These are phyloP conservation scores for Clausena lansium DNA, from an alignment of 345 rosid genomes.

Conservation along the genomic window DNA sequence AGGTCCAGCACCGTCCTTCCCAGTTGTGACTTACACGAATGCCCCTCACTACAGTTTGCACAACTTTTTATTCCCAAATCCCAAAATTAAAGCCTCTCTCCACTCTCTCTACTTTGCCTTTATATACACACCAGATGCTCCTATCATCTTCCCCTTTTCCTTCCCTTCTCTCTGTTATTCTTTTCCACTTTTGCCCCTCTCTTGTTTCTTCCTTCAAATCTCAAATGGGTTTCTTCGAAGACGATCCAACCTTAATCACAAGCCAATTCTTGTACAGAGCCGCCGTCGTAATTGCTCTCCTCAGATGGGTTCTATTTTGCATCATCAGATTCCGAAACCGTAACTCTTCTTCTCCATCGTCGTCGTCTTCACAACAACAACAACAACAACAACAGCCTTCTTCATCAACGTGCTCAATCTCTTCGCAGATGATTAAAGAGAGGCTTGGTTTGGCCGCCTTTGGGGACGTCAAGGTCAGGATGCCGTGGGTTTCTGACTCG, in stretches of 20 bases:
- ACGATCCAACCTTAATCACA: conserved; percentile 53
- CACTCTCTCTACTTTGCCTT: not conserved
- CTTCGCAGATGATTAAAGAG: conserved; percentile 51
- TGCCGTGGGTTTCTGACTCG: conserved; percentile 38
- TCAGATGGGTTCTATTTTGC: conserved; percentile 75
- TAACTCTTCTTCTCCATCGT: conserved; percentile 12
- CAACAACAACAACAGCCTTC: conserved; percentile 1
- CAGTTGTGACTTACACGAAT: conserved; percentile 18
- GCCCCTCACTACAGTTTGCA: not conserved
- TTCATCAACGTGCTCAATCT: conserved; percentile 14
- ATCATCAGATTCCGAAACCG: conserved; percentile 47
- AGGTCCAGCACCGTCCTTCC: conserved; percentile 10
- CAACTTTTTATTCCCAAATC: not conserved
- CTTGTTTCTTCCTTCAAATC: not conserved
- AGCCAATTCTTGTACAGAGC: conserved; percentile 71
- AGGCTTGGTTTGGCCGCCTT: conserved; percentile 57
- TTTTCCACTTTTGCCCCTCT: not conserved
- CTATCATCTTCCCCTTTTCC: conserved; percentile 22
- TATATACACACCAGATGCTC: conserved; percentile 20
- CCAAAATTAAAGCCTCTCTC: not conserved
- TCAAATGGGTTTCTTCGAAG: conserved; percentile 62
- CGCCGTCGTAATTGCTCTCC: conserved; percentile 60
- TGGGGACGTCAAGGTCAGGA: conserved; percentile 48
- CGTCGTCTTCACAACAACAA: not conserved
- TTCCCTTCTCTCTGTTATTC: not conserved